Evolutionary conservation across 169 alveolate genomes (phyloP), one percentile per base, ranked within the genome.

Genomic region (Plasmodium sp.): DNA sequence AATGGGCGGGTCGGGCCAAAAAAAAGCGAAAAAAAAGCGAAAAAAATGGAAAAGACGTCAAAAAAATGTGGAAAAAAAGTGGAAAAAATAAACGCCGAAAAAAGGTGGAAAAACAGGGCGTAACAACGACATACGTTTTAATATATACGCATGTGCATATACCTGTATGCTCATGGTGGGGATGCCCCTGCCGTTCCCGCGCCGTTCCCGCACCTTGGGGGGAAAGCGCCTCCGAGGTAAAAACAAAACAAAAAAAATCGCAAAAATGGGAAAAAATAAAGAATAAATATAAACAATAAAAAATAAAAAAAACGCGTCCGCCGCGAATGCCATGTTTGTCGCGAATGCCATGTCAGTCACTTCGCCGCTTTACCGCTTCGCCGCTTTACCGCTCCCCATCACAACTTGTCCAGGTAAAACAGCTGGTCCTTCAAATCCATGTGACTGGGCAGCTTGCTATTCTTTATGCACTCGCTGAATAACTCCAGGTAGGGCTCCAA

Each of bases 401-500:
- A 86, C 48, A 86, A 48, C 18, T 86, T 86, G 62, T 86, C 93
- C 33, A 86, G 81, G 41, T 86, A 86, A 86, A 86, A 86, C 6
- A 86, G 48, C 51, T 86, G 93, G 36, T 75, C 93, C 39, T 86
- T 86, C 33, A 86, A 75, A 5, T 54, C 72, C 93, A 86, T 86
- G 12, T 86, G 93, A 51, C 93, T 86, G 1, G 93, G 93, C 0
- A 86, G 54, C 33, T 86, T 86, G 14, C 85, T 86, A 31, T 86
- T 86, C 18, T 86, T 86, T 34, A 86, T 86, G 33, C 93, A 86
- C 58, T 86, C 93, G 67, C 93, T 86, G 18, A 86, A 86, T 86
- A 86, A 77, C 45, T 86, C 93, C 16, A 86, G 81, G 81, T 86
- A 86, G 33, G 93, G 93, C 22, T 86, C 93, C 81, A 86, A 51